These are phyloP conservation scores for Fistulinella staudtii DNA, from an alignment of 1,284 basidiomycete genomes.

Conservation along the genomic window DNA sequence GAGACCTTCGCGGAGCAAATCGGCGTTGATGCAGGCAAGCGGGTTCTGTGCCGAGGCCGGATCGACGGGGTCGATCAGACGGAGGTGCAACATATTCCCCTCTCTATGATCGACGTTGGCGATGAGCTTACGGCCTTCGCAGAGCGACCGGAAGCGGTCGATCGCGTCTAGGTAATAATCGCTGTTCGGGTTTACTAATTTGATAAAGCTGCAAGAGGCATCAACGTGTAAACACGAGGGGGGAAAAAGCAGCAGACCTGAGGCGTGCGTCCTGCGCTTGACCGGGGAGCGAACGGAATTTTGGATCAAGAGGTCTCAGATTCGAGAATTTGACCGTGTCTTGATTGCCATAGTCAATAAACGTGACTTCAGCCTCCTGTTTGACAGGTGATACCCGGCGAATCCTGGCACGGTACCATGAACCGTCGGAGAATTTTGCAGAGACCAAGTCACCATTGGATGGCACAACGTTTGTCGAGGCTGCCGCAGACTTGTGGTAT, in stretches of 20 bases:
- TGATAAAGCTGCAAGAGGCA: slow-evolving; percentile 65
- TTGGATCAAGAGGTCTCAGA: slow-evolving; percentile 79
- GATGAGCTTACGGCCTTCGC: slow-evolving; percentile 85
- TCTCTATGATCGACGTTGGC: slow-evolving; percentile 89
- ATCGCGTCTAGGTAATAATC: slow-evolving; percentile 85
- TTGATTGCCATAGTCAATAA: slow-evolving; percentile 89
- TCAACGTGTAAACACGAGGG: slow-evolving; percentile 2
- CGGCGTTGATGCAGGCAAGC: slow-evolving; percentile 78
- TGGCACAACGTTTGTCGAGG: slow-evolving; percentile 68
- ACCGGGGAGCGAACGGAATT: slow-evolving; percentile 81
- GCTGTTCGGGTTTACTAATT: slow-evolving; percentile 70
- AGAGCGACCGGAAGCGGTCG: slow-evolving; percentile 78
- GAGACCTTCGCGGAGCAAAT: slow-evolving; percentile 76
- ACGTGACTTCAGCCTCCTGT: slow-evolving; percentile 85
- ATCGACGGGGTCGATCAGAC: slow-evolving; percentile 82
- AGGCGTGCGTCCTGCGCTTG: slow-evolving; percentile 81
- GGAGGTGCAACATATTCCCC: slow-evolving; percentile 73
- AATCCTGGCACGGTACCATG: slow-evolving; percentile 93
- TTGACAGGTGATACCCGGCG: slow-evolving; percentile 77
- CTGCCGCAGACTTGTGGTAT: slow-evolving; percentile 67
- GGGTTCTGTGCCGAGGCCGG: slow-evolving; percentile 64
- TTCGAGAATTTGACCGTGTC: slow-evolving; percentile 73
- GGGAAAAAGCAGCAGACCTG: slow-evolving; percentile 44
- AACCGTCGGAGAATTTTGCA: slow-evolving; percentile 84
- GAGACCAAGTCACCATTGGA: slow-evolving; percentile 87